Base-by-base conservation (phyloP, 2,329 filamentous ascomycete species). In the Neofusicoccum sp. region DNA sequence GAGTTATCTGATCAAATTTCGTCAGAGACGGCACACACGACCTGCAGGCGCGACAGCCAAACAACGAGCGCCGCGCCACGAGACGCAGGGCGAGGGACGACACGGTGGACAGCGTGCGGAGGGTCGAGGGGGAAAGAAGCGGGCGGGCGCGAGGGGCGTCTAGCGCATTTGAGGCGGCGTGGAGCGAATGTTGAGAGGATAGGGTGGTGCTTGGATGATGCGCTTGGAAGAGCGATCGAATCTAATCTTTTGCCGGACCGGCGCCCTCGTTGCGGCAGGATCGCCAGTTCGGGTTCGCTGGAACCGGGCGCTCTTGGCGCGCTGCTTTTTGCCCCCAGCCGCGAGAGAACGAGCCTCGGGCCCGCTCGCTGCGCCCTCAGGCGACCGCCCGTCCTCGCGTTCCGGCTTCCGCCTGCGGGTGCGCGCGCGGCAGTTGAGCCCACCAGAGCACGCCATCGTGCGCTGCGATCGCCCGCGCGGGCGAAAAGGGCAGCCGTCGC, bases 1-100 rank as follows among this genome's bases (percentile, higher is more conserved):
- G 33, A 37, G 16, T 62, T 62, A 62, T 62, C 61, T 47, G 61
- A 62, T 62, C 61, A 31, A 56, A 62, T 49, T 62, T 62, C 41
- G 61, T 56, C 60, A 54, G 47, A 62, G 48, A 49, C 45, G 45
- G 41, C n/a, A 31, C 33, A 16, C 39, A 29, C 33, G 41, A 43
- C 43, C 49, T 56, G 61, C 49, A 39, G 49, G 50, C 49, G 50
- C 49, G 41, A 56, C n/a, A 37, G 43, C 61, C 61, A 48, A 56
- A 49, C 34, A 62, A 41, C 34, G 49, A 48, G 44, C 50, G 61
- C 41, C 61, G 61, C 61, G 50, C 61, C 49, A 56, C 34, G 31
- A 44, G 50, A 62, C 61, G 41, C 31, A 44, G 50, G 48, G 50
- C 61, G 43, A 56, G 31, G 16, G 50, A 62, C 61, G 50, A 62